Percentiles rank a stretch among this genome's conserved stretches.
phyloP scores from a whole-genome alignment of 2,329 filamentous ascomycete species.

The Trichoderma asperellum region DNA sequence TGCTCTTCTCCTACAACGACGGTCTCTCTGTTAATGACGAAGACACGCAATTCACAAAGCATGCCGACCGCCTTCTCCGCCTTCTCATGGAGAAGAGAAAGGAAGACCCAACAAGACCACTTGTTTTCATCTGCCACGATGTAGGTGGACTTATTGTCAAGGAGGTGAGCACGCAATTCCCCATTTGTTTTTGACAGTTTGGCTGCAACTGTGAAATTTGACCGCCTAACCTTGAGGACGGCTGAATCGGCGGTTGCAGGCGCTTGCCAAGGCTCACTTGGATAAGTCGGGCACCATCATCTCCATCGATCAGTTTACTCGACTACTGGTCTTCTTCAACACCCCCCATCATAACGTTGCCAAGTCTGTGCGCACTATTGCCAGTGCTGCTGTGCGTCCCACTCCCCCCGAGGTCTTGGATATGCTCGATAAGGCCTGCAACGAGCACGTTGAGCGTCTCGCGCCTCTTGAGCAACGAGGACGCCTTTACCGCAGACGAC shows the following conservation, averaged over 20 bases:
- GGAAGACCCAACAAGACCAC: background rate
- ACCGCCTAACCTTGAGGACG: background rate
- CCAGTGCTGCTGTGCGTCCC: background rate
- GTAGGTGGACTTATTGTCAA: constrained; percentile 28
- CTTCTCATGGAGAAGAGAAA: constrained; percentile 16
- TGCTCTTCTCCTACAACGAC: constrained; percentile 28
- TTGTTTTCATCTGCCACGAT: constrained; percentile 27
- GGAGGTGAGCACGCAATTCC: background rate
- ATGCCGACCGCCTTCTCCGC: constrained; percentile 17
- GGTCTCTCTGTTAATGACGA: constrained; percentile 6
- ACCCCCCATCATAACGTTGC: constrained; percentile 25
- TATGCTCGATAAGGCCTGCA: constrained; percentile 21
- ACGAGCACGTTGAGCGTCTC: constrained; percentile 8
- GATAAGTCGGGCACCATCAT: background rate
- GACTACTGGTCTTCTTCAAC: constrained; percentile 25
- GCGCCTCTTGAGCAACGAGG: background rate
- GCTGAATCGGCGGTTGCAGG: background rate
- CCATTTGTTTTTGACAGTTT: background rate
- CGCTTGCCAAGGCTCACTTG: constrained; percentile 14
- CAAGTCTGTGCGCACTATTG: constrained; percentile 20
- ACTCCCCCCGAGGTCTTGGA: constrained; percentile 6
- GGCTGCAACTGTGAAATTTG: background rate
- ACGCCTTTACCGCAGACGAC: constrained; percentile 16
- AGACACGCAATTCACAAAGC: constrained; percentile 8
- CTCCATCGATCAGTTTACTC: constrained; percentile 1